Conservation (phyloP, 1,139 yeast genomes). For the Arxiozyma slooffiae region DNA sequence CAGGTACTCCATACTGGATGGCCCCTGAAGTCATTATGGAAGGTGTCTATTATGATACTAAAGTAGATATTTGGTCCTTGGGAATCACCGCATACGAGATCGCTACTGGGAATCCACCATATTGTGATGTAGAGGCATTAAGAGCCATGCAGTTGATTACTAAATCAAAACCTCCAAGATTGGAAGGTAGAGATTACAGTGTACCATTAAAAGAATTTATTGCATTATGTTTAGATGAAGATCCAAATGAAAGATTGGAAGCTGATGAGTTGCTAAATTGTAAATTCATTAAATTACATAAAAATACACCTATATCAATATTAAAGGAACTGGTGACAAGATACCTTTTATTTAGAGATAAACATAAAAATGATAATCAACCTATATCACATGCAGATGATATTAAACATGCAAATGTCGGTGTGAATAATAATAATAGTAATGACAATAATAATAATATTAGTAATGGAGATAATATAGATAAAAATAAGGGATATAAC, state of each 20-base stretch:
- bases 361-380: conserved; percentile 39
- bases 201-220: conserved; percentile 72
- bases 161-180: conserved; percentile 84
- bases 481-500: conserved; percentile 1
- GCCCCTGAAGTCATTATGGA: conserved; percentile 97
- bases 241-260: conserved; percentile 74
- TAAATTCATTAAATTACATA: conserved; percentile 57
- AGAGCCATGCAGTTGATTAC: conserved; percentile 93
- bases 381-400: conserved; percentile 28
- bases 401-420: conserved; percentile 19
- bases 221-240: conserved; percentile 87
- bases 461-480: conserved; percentile 6
- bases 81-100: conserved; percentile 92
- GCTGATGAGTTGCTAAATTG: conserved; percentile 79
- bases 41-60: conserved; percentile 75
- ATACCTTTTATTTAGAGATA: conserved; percentile 73
- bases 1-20: conserved; percentile 99
- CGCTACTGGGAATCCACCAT: conserved; percentile 96
- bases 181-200: conserved; percentile 83
- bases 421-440: conserved; percentile 21
- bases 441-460: conserved; percentile 17
- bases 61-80: conserved; percentile 87
- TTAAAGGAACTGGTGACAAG: conserved; percentile 72
- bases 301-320: conserved; percentile 47
- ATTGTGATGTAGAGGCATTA: conserved; percentile 88